A percentile compares a stretch with the other conserved stretches of the same genome.
Evolutionary conservation across 2,329 filamentous ascomycete genomes (phyloP).

Genomic region (Botrytis galanthina): DNA sequence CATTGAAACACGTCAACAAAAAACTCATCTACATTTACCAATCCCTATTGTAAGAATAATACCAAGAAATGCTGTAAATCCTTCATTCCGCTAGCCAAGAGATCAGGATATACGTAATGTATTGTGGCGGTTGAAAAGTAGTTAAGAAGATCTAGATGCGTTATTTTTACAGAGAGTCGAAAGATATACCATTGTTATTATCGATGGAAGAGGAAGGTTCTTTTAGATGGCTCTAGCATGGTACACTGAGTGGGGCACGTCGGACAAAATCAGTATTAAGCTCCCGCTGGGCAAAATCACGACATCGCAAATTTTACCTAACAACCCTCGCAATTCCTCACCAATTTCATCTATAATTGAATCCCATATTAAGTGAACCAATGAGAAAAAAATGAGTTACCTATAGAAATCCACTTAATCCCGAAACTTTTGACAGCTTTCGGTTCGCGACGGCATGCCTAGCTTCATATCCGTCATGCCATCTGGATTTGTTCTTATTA

Average conservation of each 20-base stretch:
- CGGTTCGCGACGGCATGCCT: neutral
- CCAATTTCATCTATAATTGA: neutral
- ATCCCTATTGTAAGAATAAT: neutral
- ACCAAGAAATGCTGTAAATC: neutral
- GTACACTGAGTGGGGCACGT: neutral
- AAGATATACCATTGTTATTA: neutral
- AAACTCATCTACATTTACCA: neutral
- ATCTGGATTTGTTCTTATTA: neutral
- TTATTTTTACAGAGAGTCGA: neutral
- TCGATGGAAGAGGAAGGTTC: neutral
- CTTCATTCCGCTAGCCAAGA: neutral
- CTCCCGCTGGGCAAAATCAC: constrained; percentile 5
- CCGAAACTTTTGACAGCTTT: neutral
- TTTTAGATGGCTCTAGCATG: neutral
- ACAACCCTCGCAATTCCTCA: neutral
- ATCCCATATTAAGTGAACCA: neutral
- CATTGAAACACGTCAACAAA: neutral
- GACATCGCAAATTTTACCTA: constrained; percentile 13
- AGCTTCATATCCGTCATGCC: neutral
- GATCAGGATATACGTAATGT: neutral
- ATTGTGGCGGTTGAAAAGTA: neutral
- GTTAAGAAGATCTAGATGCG: neutral
- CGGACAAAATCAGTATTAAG: neutral
- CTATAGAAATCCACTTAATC: constrained; percentile 1
- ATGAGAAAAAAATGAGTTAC: neutral